A percentile compares a stretch with the other conserved stretches of the same genome.
Conservation (phyloP, 2,329 filamentous ascomycete genomes). For the Trichoderma sp. region DNA sequence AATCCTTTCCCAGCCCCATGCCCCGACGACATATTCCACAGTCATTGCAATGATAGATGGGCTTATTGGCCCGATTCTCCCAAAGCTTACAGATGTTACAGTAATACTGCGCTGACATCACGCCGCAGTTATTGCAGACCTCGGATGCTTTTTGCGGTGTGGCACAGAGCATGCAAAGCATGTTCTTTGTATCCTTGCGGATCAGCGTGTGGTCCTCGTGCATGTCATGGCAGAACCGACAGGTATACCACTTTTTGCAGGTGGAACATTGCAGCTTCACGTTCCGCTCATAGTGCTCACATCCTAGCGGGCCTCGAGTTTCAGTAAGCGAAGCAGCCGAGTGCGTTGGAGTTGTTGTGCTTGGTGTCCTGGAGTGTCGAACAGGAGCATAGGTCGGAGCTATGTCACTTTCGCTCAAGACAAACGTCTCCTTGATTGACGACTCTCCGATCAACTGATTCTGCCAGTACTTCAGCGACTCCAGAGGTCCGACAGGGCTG, state of each 20-base stretch:
- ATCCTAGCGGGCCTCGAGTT: conserved; percentile 64
- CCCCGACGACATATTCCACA: conserved; percentile 95
- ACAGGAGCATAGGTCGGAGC: conserved; percentile 66
- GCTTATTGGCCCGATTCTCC: conserved; percentile 89
- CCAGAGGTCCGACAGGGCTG: conserved; percentile 48
- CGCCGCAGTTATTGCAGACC: conserved; percentile 74
- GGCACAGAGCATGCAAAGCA: conserved; percentile 96
- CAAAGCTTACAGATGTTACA: conserved; percentile 94
- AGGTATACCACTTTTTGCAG: conserved; percentile 91
- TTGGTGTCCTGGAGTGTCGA: conserved; percentile 48
- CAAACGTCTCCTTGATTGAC: conserved; percentile 45
- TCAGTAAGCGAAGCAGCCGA: conserved; percentile 29
- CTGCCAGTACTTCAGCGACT: conserved; percentile 62
- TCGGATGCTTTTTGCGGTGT: conserved; percentile 82
- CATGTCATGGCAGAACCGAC: conserved; percentile 89
- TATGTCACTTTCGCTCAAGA: conserved; percentile 61
- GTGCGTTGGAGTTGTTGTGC: conserved; percentile 26
- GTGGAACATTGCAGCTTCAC: conserved; percentile 93
- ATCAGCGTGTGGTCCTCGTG: conserved; percentile 77
- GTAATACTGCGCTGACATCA: conserved; percentile 83
- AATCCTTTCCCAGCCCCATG: conserved; percentile 90
- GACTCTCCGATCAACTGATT: conserved; percentile 44
- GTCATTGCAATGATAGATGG: conserved; percentile 94
- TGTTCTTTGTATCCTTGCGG: conserved; percentile 83
- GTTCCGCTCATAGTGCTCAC: conserved; percentile 90